These are phyloP conservation scores for Gentiana dahurica DNA, from an alignment of 257 asterid genomes.

Conservation along the genomic window DNA sequence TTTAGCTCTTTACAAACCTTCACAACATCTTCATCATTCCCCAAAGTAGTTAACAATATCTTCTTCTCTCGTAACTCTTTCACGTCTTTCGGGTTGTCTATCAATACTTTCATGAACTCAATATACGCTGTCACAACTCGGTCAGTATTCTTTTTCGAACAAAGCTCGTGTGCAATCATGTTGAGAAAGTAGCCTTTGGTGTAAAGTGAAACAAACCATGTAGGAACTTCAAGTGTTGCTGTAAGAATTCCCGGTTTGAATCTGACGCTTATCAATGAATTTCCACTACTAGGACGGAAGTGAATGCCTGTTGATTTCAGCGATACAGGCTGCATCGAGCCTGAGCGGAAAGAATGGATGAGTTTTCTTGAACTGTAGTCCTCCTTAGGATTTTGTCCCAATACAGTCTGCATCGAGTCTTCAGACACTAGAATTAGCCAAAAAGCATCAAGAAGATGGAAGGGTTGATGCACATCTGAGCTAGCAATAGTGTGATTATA, in stretches of 20 bases:
- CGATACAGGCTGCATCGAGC: too few species aligned
- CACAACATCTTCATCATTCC: constrained; percentile 22
- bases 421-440: not conserved
- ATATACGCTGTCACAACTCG: constrained; percentile 12
- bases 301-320: not conserved
- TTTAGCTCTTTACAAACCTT: constrained; percentile 18
- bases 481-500: not conserved
- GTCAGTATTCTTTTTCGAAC: constrained; percentile 5
- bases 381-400: not conserved
- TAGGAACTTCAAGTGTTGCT: not conserved
- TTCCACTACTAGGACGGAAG: not conserved
- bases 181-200: constrained; percentile 4
- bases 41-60: constrained; percentile 16
- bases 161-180: constrained; percentile 25
- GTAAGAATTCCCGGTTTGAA: not conserved
- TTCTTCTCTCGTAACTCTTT: constrained; percentile 15
- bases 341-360: not conserved
- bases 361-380: not conserved
- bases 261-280: not conserved
- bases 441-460: not conserved
- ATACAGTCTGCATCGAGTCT: not conserved
- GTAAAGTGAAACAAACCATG: not conserved
- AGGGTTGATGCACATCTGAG: not conserved
- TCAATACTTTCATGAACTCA: constrained; percentile 25
- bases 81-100: constrained; percentile 7